phyloP scores from a whole-genome alignment of 2,329 filamentous ascomycete genomes.

The Beauveria scarabaeidicola region DNA sequence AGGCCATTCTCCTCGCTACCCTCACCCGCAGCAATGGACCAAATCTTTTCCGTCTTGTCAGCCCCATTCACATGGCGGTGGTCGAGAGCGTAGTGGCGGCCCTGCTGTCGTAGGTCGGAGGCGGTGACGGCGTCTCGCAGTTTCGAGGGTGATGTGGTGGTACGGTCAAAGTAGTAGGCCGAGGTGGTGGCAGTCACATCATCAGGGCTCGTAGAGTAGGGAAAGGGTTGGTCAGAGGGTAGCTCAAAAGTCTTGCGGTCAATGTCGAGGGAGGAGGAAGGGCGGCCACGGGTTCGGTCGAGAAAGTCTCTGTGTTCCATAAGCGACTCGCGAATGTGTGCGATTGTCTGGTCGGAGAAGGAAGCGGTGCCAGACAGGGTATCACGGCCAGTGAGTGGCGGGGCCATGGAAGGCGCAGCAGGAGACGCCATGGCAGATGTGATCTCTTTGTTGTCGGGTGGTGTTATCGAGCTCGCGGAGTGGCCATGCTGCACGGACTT shows the following conservation, averaged over 20 bases:
- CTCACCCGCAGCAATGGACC: conserved; percentile 52
- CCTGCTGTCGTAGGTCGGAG: conserved; percentile 1
- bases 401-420: conserved; percentile 15
- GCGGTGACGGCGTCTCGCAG: neutral
- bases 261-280: conserved; percentile 28
- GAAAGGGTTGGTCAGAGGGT: conserved; percentile 10
- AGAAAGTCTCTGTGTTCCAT: conserved; percentile 26
- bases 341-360: conserved; percentile 23
- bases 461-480: neutral
- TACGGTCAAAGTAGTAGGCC: conserved; percentile 14
- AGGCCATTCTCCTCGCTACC: conserved; percentile 43
- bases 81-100: conserved; percentile 23
- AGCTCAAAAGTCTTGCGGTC: conserved; percentile 20
- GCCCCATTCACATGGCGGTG: conserved; percentile 35
- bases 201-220: conserved; percentile 20
- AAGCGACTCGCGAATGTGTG: conserved; percentile 29
- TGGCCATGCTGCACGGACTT: conserved; percentile 1
- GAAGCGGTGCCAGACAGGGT: conserved; percentile 24
- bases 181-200: conserved; percentile 19
- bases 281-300: conserved; percentile 21
- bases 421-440: conserved; percentile 17
- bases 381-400: conserved; percentile 20
- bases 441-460: conserved; percentile 16
- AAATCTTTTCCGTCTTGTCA: conserved; percentile 56
- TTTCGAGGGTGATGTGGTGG: conserved; percentile 9